Conservation (phyloP, 225 moss, liverwort and hornwort genomes). For the Sphagnum contortum region DNA sequence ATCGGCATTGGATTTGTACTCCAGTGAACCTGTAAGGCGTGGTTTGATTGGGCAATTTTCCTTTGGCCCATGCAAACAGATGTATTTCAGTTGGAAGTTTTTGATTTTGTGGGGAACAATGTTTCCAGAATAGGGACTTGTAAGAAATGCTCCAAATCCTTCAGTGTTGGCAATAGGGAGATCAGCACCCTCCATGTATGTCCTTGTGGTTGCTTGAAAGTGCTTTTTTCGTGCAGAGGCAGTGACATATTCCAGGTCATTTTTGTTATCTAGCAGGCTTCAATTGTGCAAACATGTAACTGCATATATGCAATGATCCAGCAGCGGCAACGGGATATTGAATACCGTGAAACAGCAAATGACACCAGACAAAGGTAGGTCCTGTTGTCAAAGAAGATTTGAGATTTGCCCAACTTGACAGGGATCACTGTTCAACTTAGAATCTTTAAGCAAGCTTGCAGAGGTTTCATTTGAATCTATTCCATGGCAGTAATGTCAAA, state of each 20-base stretch:
- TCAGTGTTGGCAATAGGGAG: no score
- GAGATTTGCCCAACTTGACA: no score
- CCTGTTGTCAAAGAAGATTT: neutral
- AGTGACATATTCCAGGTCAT: no score
- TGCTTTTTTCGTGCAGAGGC: no score
- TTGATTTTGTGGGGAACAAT: neutral
- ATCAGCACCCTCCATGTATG: neutral
- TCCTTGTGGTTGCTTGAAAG: neutral
- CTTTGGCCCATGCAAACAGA: no score
- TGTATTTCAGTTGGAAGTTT: no score
- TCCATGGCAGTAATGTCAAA: no score
- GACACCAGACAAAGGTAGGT: slow-evolving; percentile 80
- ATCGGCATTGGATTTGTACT: slow-evolving; percentile 51
- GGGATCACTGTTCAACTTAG: no score
- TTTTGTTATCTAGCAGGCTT: slow-evolving; percentile 23
- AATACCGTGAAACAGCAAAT: slow-evolving; percentile 68
- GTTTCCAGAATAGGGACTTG: slow-evolving; percentile 2
- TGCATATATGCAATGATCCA: slow-evolving; percentile 85
- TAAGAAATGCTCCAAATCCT: neutral
- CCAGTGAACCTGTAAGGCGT: slow-evolving; percentile 64
- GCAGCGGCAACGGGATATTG: slow-evolving; percentile 82
- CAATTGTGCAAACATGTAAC: slow-evolving; percentile 80
- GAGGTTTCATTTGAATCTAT: no score
- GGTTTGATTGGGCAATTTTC: no score
- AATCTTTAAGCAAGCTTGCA: no score